Base-by-base conservation (phyloP, 2,329 filamentous ascomycete genomes). In the Botrytis hyacinthi region DNA sequence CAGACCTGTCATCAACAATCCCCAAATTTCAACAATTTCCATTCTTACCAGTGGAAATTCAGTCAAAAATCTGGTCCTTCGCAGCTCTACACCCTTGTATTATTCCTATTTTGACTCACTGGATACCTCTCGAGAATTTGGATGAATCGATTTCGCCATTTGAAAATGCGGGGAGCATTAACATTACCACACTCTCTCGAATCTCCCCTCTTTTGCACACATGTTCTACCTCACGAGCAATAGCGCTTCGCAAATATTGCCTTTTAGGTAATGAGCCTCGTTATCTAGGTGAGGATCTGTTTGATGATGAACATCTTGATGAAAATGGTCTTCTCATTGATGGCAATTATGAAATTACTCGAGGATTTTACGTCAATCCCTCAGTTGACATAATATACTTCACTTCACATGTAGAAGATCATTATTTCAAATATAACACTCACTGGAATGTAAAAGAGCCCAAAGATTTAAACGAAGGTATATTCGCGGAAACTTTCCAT, bases 401-500 rank as follows among this genome's bases (percentile, higher is more conserved):
- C 32, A 60, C 32, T 1, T 22, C 32, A 26, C 57, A 60, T 37
- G 20, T 22, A 4, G 18, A 35, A 37, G 32, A 32, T 14, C 57
- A 26, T 1, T 22, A 35, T 60, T 14, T 35, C 20, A 22, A 60
- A 7, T 2, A 22, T 26, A 20, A 60, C 20, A 12, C 16, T 26
- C 20, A 35, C 12, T 20, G 32, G 18, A 22, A 60, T 26, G 18
- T 3, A 26, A 22, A 3, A 0, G 57, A 35, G 9, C 32, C 9
- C 10, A 60, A 0, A 2, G 9, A 10, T 0, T 35, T 12, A 3
- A 1, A 26, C 26, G 32, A 26, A 26, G 5, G 57, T 7, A 4
- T 1, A 60, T 26, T 22, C 32, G 12, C 9, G 10, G 57, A 26
- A 14, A 22, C 10, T 37, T 0, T 60, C 20, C 8, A 1, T 10